Evolutionary conservation across 306 rosid species (phyloP), one percentile per base, ranked within the genome.

Genomic region (Dryas drummondii): DNA sequence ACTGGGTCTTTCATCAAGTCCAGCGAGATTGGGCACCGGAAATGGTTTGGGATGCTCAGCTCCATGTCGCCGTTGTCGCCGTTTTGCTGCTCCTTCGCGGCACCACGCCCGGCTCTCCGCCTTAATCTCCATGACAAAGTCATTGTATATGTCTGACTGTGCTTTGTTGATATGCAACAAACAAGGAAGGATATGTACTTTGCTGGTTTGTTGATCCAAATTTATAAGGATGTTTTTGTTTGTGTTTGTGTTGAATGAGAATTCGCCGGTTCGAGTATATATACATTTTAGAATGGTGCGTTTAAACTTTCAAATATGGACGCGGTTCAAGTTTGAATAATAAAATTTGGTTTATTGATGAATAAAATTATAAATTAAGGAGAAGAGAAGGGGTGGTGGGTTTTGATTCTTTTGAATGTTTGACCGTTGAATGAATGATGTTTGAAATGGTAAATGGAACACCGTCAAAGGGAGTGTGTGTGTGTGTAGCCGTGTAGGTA

Each of bases 1-100:
- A 87, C 88, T 5, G 91, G 91, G 72, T 87, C 91, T 67, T 84
- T 87, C 91, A 87, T 87, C 77, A 87, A 64, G 40, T 87, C 91
- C 0, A 87, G 74, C 41, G 88, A 82, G 16, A 87, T 87, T 40
- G 91, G 91, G 76, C 91, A 87, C 46, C 74, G 71, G 17, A 77
- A 87, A 64, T 87, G 81, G 74, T 14, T 71, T 27, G 91, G 91
- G 6, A 84, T 75, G 22, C 75, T 68, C 50, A 87, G 22, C 83
- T 87, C 86, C 10, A 68, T 22, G 16, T 59, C 59, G 7, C 16
- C 37, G 8, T 15, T n/a, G 10, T 71, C 64, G 4, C 22, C 69
- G 4, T 3, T 72, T 37, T 10, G 53, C 19, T 37, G 63, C 13
- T 71, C 72, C 51, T 79, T 82, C 0, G 49, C 17, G 53, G 57